These are phyloP conservation scores for Mycena metata DNA, from an alignment of 768 basidiomycete species.

Conservation along the genomic window DNA sequence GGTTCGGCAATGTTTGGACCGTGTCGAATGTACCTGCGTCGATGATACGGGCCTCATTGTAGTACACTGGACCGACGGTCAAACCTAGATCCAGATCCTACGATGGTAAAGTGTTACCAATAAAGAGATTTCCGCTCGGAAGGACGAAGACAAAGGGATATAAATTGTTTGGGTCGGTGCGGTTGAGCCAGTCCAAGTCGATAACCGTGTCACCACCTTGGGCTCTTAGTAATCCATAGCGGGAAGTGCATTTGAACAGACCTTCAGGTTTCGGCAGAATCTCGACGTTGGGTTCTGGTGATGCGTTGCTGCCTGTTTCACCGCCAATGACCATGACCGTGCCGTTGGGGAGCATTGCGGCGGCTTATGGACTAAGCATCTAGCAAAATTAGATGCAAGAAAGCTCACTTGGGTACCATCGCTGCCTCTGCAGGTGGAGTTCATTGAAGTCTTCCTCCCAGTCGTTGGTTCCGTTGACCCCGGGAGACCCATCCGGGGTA, in stretches of 20 bases:
- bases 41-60: conserved; percentile 85
- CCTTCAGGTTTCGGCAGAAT: conserved; percentile 75
- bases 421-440: conserved; percentile 66
- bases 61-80: too few relatives aligned
- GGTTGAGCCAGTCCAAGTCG: conserved; percentile 73
- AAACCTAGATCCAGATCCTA: too few relatives aligned
- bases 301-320: conserved; percentile 77
- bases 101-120: too few relatives aligned
- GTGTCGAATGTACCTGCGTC: conserved; percentile 77
- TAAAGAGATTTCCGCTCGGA: conserved; percentile 77
- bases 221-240: too few relatives aligned
- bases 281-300: conserved; percentile 78
- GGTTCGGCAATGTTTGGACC: conserved; percentile 71
- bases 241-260: too few relatives aligned
- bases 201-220: conserved; percentile 75
- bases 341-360: conserved; percentile 79
- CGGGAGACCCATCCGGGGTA: conserved; percentile 74
- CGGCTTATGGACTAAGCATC: conserved; percentile 46
- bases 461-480: conserved; percentile 80
- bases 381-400: background rate
- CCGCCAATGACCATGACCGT: conserved; percentile 69
- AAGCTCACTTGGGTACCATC: conserved; percentile 51
- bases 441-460: conserved; percentile 81
- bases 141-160: conserved; percentile 84
- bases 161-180: conserved; percentile 85